Evolutionary conservation across 495 filamentous ascomycete species (phyloP), one percentile per base, ranked within the genome.

Genomic region (Thermochaetoides thermophila): DNA sequence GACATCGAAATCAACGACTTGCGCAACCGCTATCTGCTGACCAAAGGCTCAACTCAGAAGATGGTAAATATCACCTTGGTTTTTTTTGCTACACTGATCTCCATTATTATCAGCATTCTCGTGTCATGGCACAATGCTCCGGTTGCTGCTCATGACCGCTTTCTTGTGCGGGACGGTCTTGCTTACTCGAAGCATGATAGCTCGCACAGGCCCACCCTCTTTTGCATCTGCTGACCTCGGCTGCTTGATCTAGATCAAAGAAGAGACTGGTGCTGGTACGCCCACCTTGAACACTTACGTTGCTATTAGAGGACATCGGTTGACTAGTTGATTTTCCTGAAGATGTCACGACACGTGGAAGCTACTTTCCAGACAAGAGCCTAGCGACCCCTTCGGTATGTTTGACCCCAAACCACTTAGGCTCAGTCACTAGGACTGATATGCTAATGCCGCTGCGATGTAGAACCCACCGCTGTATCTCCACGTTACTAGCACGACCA

Each of bases 261-360:
- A 96, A 66, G 81, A 95, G 52, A 95, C 89, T 79, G 89, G 89
- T 76, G 87, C 89, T 68, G 89, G 89, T 97, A 97, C 76, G 89
- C 78, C 69, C 65, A 59, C 71, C 49, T 56, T 42, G 18, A 40
- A 48, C 45, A 43, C 53, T 25, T 31, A 49, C 55, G 53, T 56
- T 53, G 55, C 57, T 56, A 55, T 57, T 39, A 53, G 56, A 68
- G 65, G 56, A 59, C 59, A 37, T 63, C 63, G 60, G 71, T 70
- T 68, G 52, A 62, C 58, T 31, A 57, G 71, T 64, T 64, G 48
- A 50, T 48, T 43, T 51, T 71, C 53, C 59, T n/a, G 52, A 95
- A 97, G 89, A 97, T 92, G 85, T 97, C 70, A 96, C 89, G 15
- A 95, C 89, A 25, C 78, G 87, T 57, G 89, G 89, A 56, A 81